A percentile compares a stretch with the other conserved stretches of the same genome.
Evolutionary conservation across 108 stramenopile species (phyloP).

Genomic region (Nitzschia putrida): DNA sequence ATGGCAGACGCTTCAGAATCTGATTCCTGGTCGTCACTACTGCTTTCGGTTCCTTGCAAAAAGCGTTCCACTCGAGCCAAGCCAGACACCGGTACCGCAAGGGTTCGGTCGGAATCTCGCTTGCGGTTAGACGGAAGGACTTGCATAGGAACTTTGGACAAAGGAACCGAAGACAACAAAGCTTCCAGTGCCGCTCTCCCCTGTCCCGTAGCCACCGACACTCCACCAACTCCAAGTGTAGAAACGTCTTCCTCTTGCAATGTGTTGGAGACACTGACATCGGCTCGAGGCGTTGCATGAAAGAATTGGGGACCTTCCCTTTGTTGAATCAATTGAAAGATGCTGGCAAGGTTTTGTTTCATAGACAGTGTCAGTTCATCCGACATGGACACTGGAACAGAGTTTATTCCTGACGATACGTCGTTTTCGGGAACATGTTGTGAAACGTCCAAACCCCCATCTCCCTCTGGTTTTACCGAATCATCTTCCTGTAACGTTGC

Average conservation of each 20-base stretch:
- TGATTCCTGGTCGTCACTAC: conserved; percentile 3
- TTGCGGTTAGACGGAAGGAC: not conserved
- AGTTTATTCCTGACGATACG: too few relatives aligned
- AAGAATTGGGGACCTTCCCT: too few relatives aligned
- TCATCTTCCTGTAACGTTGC: too few relatives aligned
- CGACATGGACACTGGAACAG: too few relatives aligned
- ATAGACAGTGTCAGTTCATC: too few relatives aligned
- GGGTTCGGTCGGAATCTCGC: not conserved
- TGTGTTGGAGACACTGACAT: too few relatives aligned
- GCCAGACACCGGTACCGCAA: not conserved
- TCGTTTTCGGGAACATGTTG: too few relatives aligned
- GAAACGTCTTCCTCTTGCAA: conserved; percentile 20
- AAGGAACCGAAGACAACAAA: not conserved
- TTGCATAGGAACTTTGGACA: not conserved
- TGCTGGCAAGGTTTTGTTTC: too few relatives aligned
- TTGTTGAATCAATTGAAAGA: too few relatives aligned
- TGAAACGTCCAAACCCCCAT: too few relatives aligned
- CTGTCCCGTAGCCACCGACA: conserved; percentile 22
- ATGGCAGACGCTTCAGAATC: conserved; percentile 18
- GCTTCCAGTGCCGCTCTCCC: conserved; percentile 15
- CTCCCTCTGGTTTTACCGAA: too few relatives aligned
- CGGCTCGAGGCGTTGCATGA: too few relatives aligned
- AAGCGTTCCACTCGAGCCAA: not conserved
- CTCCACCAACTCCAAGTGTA: conserved; percentile 29
- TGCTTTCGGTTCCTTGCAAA: not conserved